Evolutionary conservation across 495 filamentous ascomycete genomes (phyloP).

Genomic region (Darksidea phi): DNA sequence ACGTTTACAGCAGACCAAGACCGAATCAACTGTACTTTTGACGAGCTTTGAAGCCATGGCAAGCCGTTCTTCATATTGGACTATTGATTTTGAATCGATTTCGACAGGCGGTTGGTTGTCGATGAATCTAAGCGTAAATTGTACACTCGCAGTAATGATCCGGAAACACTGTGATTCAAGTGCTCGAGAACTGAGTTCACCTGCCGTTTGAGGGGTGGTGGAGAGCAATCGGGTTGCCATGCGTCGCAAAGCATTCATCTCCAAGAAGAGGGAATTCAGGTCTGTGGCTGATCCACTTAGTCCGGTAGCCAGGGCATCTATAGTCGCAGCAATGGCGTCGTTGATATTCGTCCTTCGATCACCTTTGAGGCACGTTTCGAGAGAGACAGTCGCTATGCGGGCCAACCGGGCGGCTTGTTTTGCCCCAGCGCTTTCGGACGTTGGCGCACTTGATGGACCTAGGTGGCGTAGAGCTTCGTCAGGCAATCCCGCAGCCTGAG

Average conservation of each 20-base stretch:
- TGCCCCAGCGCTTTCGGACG: slow-evolving; percentile 6
- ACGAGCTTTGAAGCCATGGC: slow-evolving; percentile 28
- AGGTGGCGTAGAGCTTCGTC: slow-evolving; percentile 32
- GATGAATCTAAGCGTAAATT: slow-evolving; percentile 29
- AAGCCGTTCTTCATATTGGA: slow-evolving; percentile 11
- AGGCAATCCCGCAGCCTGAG: slow-evolving; percentile 23
- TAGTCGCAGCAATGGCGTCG: slow-evolving; percentile 5
- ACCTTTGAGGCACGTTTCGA: slow-evolving; percentile 17
- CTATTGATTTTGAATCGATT: slow-evolving; percentile 6
- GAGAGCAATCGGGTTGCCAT: slow-evolving; percentile 25
- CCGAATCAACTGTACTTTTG: slow-evolving; percentile 56
- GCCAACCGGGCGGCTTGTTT: slow-evolving; percentile 14
- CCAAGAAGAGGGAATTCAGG: slow-evolving; percentile 30
- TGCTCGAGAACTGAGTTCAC: background rate
- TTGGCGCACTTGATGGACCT: background rate
- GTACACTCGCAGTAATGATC: slow-evolving; percentile 21
- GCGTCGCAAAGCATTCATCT: slow-evolving; percentile 34
- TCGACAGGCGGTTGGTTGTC: background rate
- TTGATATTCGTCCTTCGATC: slow-evolving; percentile 3
- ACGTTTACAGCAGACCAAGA: slow-evolving; percentile 52
- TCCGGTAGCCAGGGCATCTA: slow-evolving; percentile 18
- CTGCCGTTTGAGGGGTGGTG: background rate
- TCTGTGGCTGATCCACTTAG: slow-evolving; percentile 31
- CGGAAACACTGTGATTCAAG: slow-evolving; percentile 3
- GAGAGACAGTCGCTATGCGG: slow-evolving; percentile 16